Percentiles rank a stretch among this genome's conserved stretches.
Conservation (phyloP, 129 eudicot species). For the Scalesia atractyloides region DNA sequence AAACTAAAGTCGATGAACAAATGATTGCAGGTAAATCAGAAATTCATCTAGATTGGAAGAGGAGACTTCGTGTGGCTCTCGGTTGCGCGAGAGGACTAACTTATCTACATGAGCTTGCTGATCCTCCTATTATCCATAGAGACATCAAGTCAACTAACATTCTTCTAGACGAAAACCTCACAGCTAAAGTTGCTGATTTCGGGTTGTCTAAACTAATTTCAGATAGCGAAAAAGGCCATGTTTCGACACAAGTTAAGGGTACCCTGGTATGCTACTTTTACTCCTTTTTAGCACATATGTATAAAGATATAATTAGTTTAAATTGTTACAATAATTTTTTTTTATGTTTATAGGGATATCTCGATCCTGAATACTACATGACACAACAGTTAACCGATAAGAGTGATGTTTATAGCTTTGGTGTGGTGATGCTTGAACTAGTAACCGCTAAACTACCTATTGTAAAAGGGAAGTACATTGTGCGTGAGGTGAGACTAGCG, state of each 20-base stretch:
- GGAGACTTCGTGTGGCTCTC: conserved; percentile 75
- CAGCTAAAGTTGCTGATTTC: conserved; percentile 96
- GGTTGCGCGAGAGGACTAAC: conserved; percentile 94
- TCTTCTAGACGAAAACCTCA: conserved; percentile 80
- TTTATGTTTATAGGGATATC: conserved; percentile 67
- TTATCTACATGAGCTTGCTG: conserved; percentile 90
- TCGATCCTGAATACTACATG: conserved; percentile 98
- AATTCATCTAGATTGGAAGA: conserved; percentile 82
- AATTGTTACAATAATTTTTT: not conserved
- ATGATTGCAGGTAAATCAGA: conserved; percentile 63
- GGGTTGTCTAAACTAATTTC: conserved; percentile 92
- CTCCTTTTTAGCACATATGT: conserved; percentile 1
- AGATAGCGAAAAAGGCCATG: conserved; percentile 72
- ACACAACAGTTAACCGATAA: conserved; percentile 93
- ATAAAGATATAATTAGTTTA: not conserved
- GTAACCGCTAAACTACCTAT: conserved; percentile 81
- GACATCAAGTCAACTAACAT: conserved; percentile 91
- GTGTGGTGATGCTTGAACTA: conserved; percentile 95
- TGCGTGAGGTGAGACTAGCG: conserved; percentile 69
- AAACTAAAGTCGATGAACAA: not conserved
- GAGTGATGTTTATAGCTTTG: conserved; percentile 95
- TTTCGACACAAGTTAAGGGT: conserved; percentile 98
- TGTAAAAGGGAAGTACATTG: conserved; percentile 87
- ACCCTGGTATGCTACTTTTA: conserved; percentile 59
- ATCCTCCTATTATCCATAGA: conserved; percentile 96